Evolutionary conservation across 2,329 filamentous ascomycete species (phyloP).

Genomic region (Gyromitra esculenta): DNA sequence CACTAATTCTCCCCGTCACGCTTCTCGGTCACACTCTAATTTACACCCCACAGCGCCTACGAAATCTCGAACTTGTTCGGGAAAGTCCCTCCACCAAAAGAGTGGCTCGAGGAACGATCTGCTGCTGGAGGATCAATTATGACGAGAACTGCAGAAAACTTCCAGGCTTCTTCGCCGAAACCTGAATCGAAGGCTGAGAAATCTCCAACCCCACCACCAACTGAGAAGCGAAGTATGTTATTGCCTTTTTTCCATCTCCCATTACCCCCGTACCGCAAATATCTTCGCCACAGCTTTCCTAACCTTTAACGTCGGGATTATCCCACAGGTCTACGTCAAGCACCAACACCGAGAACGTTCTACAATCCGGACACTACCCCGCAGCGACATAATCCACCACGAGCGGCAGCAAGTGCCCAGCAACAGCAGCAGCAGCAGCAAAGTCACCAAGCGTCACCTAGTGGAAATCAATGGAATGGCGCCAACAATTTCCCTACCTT

Average conservation of each 20-base stretch:
- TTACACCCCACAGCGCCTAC: constrained; percentile 67
- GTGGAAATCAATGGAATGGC: constrained; percentile 57
- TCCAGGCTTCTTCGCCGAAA: constrained; percentile 51
- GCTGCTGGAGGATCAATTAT: constrained; percentile 85
- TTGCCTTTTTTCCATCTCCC: constrained; percentile 3
- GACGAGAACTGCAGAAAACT: constrained; percentile 68
- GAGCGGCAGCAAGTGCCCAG: constrained; percentile 58
- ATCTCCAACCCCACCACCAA: constrained; percentile 66
- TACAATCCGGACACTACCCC: constrained; percentile 76
- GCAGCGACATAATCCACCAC: constrained; percentile 59
- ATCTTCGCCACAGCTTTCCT: constrained; percentile 56
- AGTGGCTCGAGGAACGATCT: constrained; percentile 81
- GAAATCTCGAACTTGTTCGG: constrained; percentile 82
- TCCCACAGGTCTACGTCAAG: constrained; percentile 67
- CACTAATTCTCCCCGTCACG: background rate
- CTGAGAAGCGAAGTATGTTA: constrained; percentile 55
- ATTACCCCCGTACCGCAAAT: background rate
- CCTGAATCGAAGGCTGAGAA: constrained; percentile 59
- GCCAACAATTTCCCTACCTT: constrained; percentile 52
- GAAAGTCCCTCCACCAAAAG: constrained; percentile 83
- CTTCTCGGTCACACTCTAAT: constrained; percentile 23
- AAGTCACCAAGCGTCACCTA: constrained; percentile 51
- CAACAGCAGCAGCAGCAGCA: constrained; percentile 60
- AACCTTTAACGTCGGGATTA: constrained; percentile 53
- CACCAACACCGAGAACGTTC: constrained; percentile 83